These are phyloP conservation scores for Phytophthora litchii DNA, from an alignment of 352 stramenopile species.

Conservation along the genomic window DNA sequence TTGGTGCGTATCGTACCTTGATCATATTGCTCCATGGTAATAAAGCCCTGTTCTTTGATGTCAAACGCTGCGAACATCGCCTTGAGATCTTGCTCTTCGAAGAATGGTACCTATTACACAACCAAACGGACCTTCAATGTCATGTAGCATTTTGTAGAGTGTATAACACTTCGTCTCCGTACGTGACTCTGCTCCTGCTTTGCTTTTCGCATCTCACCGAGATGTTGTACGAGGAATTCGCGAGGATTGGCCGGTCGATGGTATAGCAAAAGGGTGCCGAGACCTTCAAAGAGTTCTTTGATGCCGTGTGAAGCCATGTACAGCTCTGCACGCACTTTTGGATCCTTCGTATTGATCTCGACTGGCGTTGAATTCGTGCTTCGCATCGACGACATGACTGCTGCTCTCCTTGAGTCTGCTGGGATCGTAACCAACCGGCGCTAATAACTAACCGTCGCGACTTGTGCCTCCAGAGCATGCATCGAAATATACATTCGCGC, in stretches of 20 bases:
- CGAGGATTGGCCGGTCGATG: conserved; percentile 66
- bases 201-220: conserved; percentile 57
- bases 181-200: conserved; percentile 66
- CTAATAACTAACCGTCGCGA: conserved; percentile 19
- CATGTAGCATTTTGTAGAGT: background rate
- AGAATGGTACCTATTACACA: conserved; percentile 56
- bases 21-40: conserved; percentile 71
- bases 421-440: too few species aligned
- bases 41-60: conserved; percentile 66
- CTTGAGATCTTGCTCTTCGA: conserved; percentile 72
- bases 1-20: conserved; percentile 46
- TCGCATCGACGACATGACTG: too few species aligned
- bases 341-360: conserved; percentile 62
- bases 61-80: conserved; percentile 83
- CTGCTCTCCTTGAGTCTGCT: too few species aligned
- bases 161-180: conserved; percentile 6
- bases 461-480: too few species aligned
- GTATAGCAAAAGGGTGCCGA: conserved; percentile 70
- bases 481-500: too few species aligned
- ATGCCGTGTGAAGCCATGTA: conserved; percentile 73
- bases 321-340: conserved; percentile 61
- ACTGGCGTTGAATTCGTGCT: conserved; percentile 10
- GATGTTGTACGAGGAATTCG: conserved; percentile 62
- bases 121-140: background rate
- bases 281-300: conserved; percentile 69